Percentiles rank a stretch among this genome's conserved stretches.
Conservation (phyloP, 2,329 filamentous ascomycete species). For the Berkeleyomyces basicola region DNA sequence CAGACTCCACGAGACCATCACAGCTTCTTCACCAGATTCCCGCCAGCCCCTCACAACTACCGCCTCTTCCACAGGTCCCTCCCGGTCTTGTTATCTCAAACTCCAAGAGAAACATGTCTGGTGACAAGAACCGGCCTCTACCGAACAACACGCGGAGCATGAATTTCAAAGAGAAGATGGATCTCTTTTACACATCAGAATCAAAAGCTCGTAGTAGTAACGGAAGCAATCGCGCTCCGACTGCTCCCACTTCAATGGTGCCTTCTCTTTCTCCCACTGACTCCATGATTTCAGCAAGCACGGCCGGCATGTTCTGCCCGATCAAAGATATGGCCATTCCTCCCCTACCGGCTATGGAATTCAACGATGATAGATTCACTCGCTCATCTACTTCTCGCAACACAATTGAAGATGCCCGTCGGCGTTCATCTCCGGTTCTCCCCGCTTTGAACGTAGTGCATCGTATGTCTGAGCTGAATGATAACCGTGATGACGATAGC, state of each 20-base stretch:
- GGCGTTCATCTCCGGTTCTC: conserved; percentile 35
- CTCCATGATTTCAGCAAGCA: conserved; percentile 22
- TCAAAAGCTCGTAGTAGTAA: conserved; percentile 12
- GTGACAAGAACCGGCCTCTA: conserved; percentile 23
- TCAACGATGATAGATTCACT: neutral
- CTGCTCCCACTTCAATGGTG: conserved; percentile 16
- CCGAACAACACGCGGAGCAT: conserved; percentile 40
- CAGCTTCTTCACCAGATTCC: conserved; percentile 13
- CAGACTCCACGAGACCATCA: conserved; percentile 29
- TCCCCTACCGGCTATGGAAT: conserved; percentile 16
- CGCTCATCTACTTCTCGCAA: conserved; percentile 15
- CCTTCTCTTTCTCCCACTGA: conserved; percentile 8
- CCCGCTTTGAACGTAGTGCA: conserved; percentile 23
- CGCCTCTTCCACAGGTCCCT: conserved; percentile 33
- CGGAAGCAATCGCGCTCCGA: conserved; percentile 13
- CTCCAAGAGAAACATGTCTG: neutral
- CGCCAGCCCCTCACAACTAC: conserved; percentile 30
- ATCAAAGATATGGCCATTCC: conserved; percentile 17
- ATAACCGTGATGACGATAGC: conserved; percentile 25
- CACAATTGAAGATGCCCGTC: conserved; percentile 22
- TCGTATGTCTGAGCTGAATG: conserved; percentile 22
- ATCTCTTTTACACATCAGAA: conserved; percentile 23
- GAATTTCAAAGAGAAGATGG: conserved; percentile 42
- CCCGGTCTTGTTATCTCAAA: conserved; percentile 1
- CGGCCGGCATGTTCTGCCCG: conserved; percentile 23